Conservation (phyloP, 805 yeast species). For the Ogataea kodamae region DNA sequence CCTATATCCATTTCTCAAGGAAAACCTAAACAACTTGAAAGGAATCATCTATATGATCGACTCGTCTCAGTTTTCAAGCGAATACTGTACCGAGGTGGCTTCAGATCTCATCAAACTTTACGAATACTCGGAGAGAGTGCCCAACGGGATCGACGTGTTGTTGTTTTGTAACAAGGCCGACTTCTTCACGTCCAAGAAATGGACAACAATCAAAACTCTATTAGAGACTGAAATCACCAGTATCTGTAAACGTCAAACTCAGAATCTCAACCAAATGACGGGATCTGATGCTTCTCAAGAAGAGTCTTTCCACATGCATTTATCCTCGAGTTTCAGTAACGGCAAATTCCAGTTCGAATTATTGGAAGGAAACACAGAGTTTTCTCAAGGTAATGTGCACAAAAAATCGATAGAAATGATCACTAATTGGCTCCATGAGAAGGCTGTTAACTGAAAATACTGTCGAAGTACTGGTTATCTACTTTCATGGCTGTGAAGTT, state of each 20-base stretch:
- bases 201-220: conserved; percentile 51
- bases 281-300: conserved; percentile 30
- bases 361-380: conserved; percentile 70
- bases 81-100: conserved; percentile 51
- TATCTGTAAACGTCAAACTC: conserved; percentile 46
- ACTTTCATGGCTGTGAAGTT: too few species aligned
- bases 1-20: conserved; percentile 44
- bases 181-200: conserved; percentile 76
- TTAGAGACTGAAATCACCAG: conserved; percentile 64
- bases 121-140: conserved; percentile 54
- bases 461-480: too few species aligned
- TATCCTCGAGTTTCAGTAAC: conserved; percentile 41
- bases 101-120: conserved; percentile 57
- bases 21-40: conserved; percentile 42
- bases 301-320: conserved; percentile 31
- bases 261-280: conserved; percentile 44
- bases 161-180: conserved; percentile 86
- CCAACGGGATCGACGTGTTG: conserved; percentile 68
- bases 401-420: conserved; percentile 52
- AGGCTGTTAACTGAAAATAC: conserved; percentile 60
- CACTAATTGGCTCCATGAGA: conserved; percentile 78
- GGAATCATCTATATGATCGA: conserved; percentile 82
- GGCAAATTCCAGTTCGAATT: conserved; percentile 58
- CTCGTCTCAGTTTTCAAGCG: conserved; percentile 52
- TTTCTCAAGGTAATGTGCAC: conserved; percentile 68